Conservation (phyloP, 2,329 filamentous ascomycete genomes). For the Colletotrichum orbiculare region DNA sequence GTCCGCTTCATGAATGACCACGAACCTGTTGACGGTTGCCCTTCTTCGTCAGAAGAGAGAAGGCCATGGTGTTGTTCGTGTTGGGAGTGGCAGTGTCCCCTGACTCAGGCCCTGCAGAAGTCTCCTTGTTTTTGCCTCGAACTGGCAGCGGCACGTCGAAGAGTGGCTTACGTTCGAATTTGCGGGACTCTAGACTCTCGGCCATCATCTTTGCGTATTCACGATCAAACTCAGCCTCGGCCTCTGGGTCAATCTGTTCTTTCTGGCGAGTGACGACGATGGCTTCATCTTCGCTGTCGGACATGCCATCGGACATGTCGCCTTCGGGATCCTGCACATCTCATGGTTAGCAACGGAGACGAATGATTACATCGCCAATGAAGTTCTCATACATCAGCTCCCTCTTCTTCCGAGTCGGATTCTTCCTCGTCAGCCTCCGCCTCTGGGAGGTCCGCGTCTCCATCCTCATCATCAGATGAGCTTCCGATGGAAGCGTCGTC, state of each 20-base stretch:
- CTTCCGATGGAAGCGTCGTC: slow-evolving; percentile 78
- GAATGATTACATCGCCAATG: slow-evolving; percentile 33
- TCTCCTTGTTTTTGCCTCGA: slow-evolving; percentile 66
- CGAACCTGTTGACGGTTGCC: slow-evolving; percentile 92
- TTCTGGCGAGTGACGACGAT: slow-evolving; percentile 93
- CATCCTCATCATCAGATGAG: slow-evolving; percentile 81
- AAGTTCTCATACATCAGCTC: slow-evolving; percentile 15
- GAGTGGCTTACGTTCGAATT: slow-evolving; percentile 92
- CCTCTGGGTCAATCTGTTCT: slow-evolving; percentile 90
- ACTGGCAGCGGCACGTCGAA: slow-evolving; percentile 99
- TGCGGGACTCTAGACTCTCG: slow-evolving; percentile 93
- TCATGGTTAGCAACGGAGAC: slow-evolving; percentile 7
- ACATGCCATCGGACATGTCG: slow-evolving; percentile 63
- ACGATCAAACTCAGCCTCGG: slow-evolving; percentile 96
- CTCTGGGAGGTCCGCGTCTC: slow-evolving; percentile 71
- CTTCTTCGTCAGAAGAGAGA: slow-evolving; percentile 93
- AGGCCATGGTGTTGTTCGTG: slow-evolving; percentile 81
- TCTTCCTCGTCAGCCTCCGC: slow-evolving; percentile 68
- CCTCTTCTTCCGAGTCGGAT: slow-evolving; percentile 45
- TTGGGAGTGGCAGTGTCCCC: slow-evolving; percentile 29
- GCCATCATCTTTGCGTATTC: slow-evolving; percentile 99
- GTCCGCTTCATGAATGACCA: not conserved
- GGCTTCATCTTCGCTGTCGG: slow-evolving; percentile 83
- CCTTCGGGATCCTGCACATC: slow-evolving; percentile 60
- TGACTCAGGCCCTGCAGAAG: slow-evolving; percentile 28